A percentile compares a stretch with the other conserved stretches of the same genome.
Conservation (phyloP, 169 alveolate species). For the Plasmodium blacklocki region DNA sequence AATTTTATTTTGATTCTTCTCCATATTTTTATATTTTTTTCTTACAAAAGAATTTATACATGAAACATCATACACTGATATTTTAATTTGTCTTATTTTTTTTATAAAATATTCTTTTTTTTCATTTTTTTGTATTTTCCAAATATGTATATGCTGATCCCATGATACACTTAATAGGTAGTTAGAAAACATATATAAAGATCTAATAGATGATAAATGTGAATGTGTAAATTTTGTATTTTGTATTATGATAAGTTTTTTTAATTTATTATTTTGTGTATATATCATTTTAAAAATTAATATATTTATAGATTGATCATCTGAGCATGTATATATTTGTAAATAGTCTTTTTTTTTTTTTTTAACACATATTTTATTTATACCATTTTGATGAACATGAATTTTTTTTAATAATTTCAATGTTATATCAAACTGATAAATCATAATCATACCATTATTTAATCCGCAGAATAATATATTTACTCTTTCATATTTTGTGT, state of each 20-base stretch:
- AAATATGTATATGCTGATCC: constrained; percentile 58
- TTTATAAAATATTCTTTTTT: not conserved
- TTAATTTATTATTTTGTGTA: not conserved
- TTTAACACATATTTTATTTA: constrained; percentile 43
- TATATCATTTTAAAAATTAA: constrained; percentile 9
- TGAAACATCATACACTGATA: constrained; percentile 67
- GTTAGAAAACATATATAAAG: constrained; percentile 15
- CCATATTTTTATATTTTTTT: constrained; percentile 11
- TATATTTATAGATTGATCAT: constrained; percentile 70
- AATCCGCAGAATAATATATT: constrained; percentile 38
- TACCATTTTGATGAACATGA: constrained; percentile 61
- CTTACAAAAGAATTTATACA: constrained; percentile 24
- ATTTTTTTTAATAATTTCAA: constrained; percentile 18
- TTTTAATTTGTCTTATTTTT: constrained; percentile 19
- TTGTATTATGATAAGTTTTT: constrained; percentile 8
- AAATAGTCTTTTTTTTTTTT: constrained; percentile 1
- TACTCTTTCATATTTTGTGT: not conserved
- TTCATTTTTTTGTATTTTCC: constrained; percentile 25
- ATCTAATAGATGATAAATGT: constrained; percentile 63
- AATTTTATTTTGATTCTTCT: not conserved
- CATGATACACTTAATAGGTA: constrained; percentile 48
- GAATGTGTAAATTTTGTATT: constrained; percentile 27
- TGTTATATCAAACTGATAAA: constrained; percentile 21
- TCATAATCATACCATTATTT: constrained; percentile 33
- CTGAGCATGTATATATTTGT: constrained; percentile 50